Evolutionary conservation across 352 stramenopile species (phyloP), one percentile per base, ranked within the genome.

Genomic region (Chrysophaeum taylorii): DNA sequence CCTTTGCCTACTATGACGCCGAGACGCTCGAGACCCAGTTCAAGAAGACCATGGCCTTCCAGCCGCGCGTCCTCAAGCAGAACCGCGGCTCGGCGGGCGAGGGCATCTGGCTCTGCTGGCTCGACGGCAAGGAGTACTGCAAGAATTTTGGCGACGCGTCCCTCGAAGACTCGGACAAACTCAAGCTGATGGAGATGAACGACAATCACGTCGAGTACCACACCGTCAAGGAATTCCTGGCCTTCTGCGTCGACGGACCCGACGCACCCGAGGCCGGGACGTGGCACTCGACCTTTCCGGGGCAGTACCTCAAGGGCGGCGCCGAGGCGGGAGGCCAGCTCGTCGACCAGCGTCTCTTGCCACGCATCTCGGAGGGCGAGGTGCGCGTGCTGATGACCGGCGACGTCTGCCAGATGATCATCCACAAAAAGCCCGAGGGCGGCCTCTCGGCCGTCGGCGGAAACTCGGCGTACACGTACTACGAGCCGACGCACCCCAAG

Each of bases 361-460:
- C 62, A 60, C 16, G 62, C 21, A 69, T 69, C 38, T 27, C 38
- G 14, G 62, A 69, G 23, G 62, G 62, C 25, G 62, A 69, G 60
- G 62, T 69, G 14, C 27, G 62, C 39, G 53, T 41, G 27, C 21
- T 35, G 7, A 38, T 69, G 7, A 45, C 60, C 23, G 62, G 62
- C 25, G 29, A 41, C 23, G 62, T 39, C 36, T 62, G 36, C 31
- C 31, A 39, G 9, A 35, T 39, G 16, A 62, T 62, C 16, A 53
- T 70, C 4, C 64, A 70, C 39, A 70, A 70, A 53, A 70, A 70
- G 48, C 64, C 64, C 33, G 64, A 70, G 64, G 64, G 64, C 23
- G 64, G 64, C 5, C 25, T 70, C 2, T 61, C 37, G 16, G 37
- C 38, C 25, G 64, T 53, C 2, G 35, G 61, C 2, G 23, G 23